Evolutionary conservation across 345 rosid genomes (phyloP).

Genomic region (Noccaea caerulescens): DNA sequence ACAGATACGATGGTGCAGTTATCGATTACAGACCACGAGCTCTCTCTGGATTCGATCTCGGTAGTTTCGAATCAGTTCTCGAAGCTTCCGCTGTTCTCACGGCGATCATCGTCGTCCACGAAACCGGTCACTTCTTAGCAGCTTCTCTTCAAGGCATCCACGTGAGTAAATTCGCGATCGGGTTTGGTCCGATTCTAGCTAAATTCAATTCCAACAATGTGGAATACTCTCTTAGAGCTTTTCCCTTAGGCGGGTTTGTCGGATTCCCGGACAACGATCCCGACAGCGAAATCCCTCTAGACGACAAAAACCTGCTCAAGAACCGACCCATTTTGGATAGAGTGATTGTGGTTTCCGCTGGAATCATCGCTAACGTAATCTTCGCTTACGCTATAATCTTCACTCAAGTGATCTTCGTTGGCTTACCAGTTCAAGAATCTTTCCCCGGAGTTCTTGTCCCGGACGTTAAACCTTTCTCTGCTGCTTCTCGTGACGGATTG

Average conservation of each 20-base stretch:
- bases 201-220: constrained; percentile 85
- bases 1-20: background rate
- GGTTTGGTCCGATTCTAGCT: constrained; percentile 93
- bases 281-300: constrained; percentile 72
- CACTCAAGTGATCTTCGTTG: constrained; percentile 77
- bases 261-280: constrained; percentile 99
- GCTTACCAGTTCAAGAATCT: constrained; percentile 88
- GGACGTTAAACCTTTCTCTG: constrained; percentile 76
- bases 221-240: constrained; percentile 87
- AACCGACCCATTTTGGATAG: constrained; percentile 88
- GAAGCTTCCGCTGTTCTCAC: constrained; percentile 89
- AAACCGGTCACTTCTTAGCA: constrained; percentile 90
- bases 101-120: constrained; percentile 88
- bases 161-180: constrained; percentile 90
- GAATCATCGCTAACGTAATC: constrained; percentile 80
- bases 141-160: constrained; percentile 91
- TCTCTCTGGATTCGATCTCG: constrained; percentile 66
- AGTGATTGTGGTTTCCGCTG: constrained; percentile 83
- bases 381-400: constrained; percentile 84
- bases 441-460: constrained; percentile 93
- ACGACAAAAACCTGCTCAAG: constrained; percentile 81
- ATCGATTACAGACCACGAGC: constrained; percentile 54
- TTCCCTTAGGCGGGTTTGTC: constrained; percentile 94
- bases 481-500: constrained; percentile 89
- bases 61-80: constrained; percentile 71